Evolutionary conservation across 192 early-diverging fungal species (phyloP).

Genomic region (Coemansia sp.): DNA sequence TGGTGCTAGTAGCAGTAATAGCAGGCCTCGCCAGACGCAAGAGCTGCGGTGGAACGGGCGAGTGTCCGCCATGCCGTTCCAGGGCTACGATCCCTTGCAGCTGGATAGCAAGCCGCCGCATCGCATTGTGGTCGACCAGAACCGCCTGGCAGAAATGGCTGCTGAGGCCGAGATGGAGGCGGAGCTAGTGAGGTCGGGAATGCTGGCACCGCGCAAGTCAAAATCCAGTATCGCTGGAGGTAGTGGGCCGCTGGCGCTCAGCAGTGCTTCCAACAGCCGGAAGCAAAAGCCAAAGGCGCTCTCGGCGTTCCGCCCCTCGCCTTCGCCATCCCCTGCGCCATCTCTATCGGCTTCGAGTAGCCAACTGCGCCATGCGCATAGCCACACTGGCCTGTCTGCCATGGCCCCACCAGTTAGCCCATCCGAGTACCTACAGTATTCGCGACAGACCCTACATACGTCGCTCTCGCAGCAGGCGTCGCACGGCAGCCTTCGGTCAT

Average conservation of each 20-base stretch:
- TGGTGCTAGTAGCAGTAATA: slow-evolving; percentile 1
- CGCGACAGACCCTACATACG: slow-evolving; percentile 39
- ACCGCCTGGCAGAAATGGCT: slow-evolving; percentile 35
- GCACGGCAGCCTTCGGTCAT: slow-evolving; percentile 2
- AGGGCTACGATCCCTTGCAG: slow-evolving; percentile 36
- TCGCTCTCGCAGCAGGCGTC: slow-evolving; percentile 28
- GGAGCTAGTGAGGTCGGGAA: slow-evolving; percentile 43
- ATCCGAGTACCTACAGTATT: slow-evolving; percentile 49
- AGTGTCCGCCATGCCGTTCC: slow-evolving; percentile 43
- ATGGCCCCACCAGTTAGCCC: slow-evolving; percentile 42
- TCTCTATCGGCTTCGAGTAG: not conserved
- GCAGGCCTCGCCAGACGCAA: slow-evolving; percentile 8
- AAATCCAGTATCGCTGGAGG: not conserved
- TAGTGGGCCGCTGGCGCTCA: not conserved
- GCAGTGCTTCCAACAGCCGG: not conserved
- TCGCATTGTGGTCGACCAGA: slow-evolving; percentile 20
- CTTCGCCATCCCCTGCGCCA: not conserved
- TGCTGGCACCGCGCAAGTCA: slow-evolving; percentile 29
- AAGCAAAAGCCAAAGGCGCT: slow-evolving; percentile 17
- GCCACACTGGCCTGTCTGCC: slow-evolving; percentile 28
- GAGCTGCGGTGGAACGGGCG: slow-evolving; percentile 46
- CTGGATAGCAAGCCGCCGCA: slow-evolving; percentile 7
- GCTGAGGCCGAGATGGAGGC: slow-evolving; percentile 49
- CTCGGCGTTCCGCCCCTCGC: slow-evolving; percentile 27
- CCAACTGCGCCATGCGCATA: slow-evolving; percentile 34